A percentile compares a stretch with the other conserved stretches of the same genome.
Evolutionary conservation across 768 basidiomycete species (phyloP).

Genomic region (Suillus spraguei): DNA sequence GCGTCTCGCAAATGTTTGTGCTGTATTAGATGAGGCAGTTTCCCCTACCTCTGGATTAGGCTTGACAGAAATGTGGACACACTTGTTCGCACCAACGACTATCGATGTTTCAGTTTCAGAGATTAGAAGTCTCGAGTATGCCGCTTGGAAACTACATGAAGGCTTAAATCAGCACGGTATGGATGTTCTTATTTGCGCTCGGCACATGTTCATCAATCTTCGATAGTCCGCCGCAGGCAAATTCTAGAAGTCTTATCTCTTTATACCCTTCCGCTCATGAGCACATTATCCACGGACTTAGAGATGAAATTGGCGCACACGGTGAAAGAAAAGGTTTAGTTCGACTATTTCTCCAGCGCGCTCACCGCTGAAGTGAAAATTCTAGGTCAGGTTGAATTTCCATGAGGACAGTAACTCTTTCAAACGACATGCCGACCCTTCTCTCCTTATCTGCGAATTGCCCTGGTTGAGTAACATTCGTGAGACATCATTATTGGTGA

Average conservation of each 20-base stretch:
- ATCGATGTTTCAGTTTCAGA: constrained; percentile 22
- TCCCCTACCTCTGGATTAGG: constrained; percentile 73
- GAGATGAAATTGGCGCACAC: neutral
- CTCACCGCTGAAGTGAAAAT: neutral
- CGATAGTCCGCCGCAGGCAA: constrained; percentile 19
- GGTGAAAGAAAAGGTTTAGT: constrained; percentile 5
- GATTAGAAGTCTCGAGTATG: constrained; percentile 20
- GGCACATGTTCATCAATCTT: neutral
- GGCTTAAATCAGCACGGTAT: constrained; percentile 4
- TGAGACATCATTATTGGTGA: neutral
- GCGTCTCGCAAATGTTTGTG: constrained; percentile 33
- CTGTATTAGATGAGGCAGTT: constrained; percentile 48
- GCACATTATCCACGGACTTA: neutral
- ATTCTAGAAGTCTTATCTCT: constrained; percentile 27
- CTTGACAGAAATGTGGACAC: constrained; percentile 71
- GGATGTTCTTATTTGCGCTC: neutral
- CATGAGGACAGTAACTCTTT: neutral
- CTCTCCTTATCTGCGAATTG: constrained; percentile 9
- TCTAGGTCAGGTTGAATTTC: neutral
- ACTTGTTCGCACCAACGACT: constrained; percentile 32
- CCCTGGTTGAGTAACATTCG: neutral
- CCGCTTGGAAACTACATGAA: constrained; percentile 1
- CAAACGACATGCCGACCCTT: neutral
- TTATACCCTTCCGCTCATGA: constrained; percentile 13
- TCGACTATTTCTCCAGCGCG: neutral